Evolutionary conservation across 2,329 filamentous ascomycete genomes (phyloP).

Genomic region (Colletotrichum costaricense): DNA sequence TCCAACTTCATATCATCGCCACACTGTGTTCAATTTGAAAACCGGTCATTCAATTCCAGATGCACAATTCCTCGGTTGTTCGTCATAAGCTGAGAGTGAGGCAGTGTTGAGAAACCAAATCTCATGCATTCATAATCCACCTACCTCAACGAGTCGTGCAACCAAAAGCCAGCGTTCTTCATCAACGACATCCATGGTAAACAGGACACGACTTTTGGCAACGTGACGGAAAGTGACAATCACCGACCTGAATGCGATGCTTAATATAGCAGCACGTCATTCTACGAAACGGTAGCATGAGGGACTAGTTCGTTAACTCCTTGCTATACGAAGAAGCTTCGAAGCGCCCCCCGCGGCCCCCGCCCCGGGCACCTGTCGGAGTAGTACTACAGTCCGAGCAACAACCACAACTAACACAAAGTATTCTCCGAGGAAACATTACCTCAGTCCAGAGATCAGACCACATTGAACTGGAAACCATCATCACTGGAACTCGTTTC

Average conservation of each 20-base stretch:
- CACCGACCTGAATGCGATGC: background rate
- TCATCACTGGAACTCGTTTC: background rate
- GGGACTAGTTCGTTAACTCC: background rate
- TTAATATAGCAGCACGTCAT: background rate
- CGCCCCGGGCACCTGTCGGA: background rate
- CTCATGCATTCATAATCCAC: background rate
- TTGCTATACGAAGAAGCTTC: background rate
- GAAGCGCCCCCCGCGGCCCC: background rate
- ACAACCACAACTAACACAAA: background rate
- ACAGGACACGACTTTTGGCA: background rate
- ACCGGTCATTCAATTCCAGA: too few species aligned
- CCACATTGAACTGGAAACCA: background rate
- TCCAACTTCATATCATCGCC: too few species aligned
- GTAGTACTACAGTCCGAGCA: background rate
- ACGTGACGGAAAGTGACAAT: background rate
- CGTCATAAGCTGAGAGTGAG: background rate
- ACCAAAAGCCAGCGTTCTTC: background rate
- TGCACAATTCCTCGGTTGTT: background rate
- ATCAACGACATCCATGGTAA: background rate
- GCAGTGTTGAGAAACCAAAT: background rate
- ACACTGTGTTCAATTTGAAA: too few species aligned
- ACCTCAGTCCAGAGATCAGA: background rate
- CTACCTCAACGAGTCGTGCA: background rate
- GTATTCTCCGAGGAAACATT: background rate
- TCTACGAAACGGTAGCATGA: background rate